Evolutionary conservation across 768 basidiomycete species (phyloP).

Genomic region (Suillus subluteus): DNA sequence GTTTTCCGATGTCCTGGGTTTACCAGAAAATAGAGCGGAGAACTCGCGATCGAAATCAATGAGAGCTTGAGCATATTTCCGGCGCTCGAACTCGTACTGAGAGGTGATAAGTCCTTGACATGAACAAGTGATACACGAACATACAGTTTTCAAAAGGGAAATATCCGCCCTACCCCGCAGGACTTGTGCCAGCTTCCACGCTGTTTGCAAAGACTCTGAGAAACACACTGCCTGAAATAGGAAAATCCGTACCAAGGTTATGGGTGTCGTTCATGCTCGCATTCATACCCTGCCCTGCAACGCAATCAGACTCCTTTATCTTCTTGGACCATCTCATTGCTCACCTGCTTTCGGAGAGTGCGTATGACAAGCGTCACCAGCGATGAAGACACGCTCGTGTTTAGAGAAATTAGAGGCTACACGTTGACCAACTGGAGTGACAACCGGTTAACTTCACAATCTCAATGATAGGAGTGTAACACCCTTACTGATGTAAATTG

Average conservation of each 20-base stretch:
- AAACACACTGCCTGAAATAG: background rate
- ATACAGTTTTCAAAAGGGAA: constrained; percentile 44
- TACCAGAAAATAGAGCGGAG: constrained; percentile 67
- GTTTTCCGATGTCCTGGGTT: constrained; percentile 53
- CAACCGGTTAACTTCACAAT: background rate
- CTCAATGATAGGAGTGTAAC: background rate
- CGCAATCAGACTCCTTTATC: background rate
- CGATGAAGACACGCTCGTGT: constrained; percentile 72
- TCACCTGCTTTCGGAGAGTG: constrained; percentile 68
- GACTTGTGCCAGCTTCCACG: constrained; percentile 53
- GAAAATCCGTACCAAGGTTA: constrained; percentile 52
- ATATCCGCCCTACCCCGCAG: constrained; percentile 44
- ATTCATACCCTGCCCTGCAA: constrained; percentile 73
- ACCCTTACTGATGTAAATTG: constrained; percentile 65
- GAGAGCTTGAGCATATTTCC: constrained; percentile 70
- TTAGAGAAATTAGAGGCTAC: constrained; percentile 66
- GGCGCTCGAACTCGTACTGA: constrained; percentile 72
- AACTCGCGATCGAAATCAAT: constrained; percentile 73
- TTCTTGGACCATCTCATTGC: constrained; percentile 7
- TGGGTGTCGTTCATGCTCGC: constrained; percentile 78
- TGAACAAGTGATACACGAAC: constrained; percentile 13
- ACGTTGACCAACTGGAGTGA: constrained; percentile 65
- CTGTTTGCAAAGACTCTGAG: constrained; percentile 20
- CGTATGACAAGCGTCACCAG: constrained; percentile 75
- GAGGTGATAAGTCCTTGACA: background rate